Percentiles rank a stretch among this genome's conserved stretches.
phyloP scores from a whole-genome alignment of 176 grass and related monocot species.

The Avena eriantha region DNA sequence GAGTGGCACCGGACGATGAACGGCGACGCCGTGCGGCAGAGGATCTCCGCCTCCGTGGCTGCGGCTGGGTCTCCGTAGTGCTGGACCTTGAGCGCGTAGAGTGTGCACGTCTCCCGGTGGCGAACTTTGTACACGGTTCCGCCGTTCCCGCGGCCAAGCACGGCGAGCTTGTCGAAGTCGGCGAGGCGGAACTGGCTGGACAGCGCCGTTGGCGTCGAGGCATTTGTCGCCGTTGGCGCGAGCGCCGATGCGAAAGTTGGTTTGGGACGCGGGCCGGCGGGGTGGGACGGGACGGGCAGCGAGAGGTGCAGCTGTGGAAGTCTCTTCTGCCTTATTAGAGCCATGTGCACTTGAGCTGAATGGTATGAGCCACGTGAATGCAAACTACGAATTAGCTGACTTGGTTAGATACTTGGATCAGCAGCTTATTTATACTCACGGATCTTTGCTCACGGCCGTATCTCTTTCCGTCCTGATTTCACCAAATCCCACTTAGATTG shows the following conservation, averaged over 20 bases:
- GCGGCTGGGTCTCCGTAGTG: slow-evolving; percentile 34
- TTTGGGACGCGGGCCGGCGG: background rate
- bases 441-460: slow-evolving; percentile 26
- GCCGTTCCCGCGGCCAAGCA: slow-evolving; percentile 57
- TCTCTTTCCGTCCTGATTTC: too few relatives aligned
- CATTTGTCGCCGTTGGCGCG: too few relatives aligned
- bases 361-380: background rate
- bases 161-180: slow-evolving; percentile 59
- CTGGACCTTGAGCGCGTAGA: slow-evolving; percentile 60
- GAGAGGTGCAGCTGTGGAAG: slow-evolving; percentile 47
- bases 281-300: slow-evolving; percentile 36
- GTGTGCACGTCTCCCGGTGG: slow-evolving; percentile 50
- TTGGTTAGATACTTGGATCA: background rate
- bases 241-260: background rate
- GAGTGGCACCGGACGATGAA: slow-evolving; percentile 63
- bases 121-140: slow-evolving; percentile 65
- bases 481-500: background rate
- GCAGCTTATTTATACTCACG: background rate
- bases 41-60: slow-evolving; percentile 39
- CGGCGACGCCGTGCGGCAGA: slow-evolving; percentile 43
- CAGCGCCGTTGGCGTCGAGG: background rate
- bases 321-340: slow-evolving; percentile 40
- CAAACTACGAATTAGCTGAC: too few relatives aligned
- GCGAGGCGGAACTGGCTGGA: slow-evolving; percentile 26
- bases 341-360: slow-evolving; percentile 26